These are phyloP conservation scores for Heliamphora exappendiculata DNA, from an alignment of 148 eudicot genomes.

Conservation along the genomic window DNA sequence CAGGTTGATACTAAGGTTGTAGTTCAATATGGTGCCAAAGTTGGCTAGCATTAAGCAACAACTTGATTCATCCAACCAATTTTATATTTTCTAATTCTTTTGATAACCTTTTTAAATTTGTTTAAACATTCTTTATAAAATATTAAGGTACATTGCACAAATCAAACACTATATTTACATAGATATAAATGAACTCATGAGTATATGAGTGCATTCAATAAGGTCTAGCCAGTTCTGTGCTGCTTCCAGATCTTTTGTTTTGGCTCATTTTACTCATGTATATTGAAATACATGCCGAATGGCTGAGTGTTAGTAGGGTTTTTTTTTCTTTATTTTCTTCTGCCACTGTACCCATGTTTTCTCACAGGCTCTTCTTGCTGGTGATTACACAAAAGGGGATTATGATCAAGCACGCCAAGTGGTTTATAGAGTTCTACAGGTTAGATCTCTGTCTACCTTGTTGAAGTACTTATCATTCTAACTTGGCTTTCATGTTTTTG, in stretches of 20 bases:
- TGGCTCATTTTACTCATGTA: neutral
- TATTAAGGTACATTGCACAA: neutral
- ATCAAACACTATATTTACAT: neutral
- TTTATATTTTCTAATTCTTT: neutral
- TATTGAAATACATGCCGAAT: neutral
- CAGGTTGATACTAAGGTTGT: neutral
- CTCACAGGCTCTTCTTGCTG: conserved; percentile 79
- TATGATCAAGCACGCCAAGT: conserved; percentile 68
- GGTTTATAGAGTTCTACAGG: conserved; percentile 74
- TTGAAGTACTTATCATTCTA: neutral
- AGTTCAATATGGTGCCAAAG: neutral
- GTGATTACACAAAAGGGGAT: conserved; percentile 62
- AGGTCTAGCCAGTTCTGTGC: neutral
- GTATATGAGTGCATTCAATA: neutral
- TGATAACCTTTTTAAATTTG: neutral
- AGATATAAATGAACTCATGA: neutral
- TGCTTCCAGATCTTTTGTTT: neutral
- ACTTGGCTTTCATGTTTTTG: neutral
- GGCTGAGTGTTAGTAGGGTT: neutral
- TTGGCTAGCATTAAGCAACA: neutral
- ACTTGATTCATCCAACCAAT: neutral
- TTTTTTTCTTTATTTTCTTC: neutral
- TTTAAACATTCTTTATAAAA: neutral
- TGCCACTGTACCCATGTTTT: neutral
- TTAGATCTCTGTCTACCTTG: conserved; percentile 18